Evolutionary conservation across 2,329 filamentous ascomycete species (phyloP).

Genomic region (Diaporthe vexans): DNA sequence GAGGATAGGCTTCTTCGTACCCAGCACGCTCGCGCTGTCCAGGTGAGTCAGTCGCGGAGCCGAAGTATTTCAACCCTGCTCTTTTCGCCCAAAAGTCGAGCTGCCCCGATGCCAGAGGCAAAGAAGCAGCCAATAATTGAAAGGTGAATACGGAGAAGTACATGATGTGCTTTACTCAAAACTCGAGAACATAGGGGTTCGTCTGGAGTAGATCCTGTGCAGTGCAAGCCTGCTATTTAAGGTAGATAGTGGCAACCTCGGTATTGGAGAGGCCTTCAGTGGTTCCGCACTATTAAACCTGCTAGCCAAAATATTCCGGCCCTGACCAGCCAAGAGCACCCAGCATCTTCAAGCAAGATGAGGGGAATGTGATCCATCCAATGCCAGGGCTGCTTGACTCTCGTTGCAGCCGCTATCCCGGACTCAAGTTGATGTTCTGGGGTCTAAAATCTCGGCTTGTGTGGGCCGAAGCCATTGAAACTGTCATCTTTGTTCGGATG

Average conservation of each 20-base stretch:
- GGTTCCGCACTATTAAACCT: background rate
- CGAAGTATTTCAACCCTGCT: slow-evolving; percentile 71
- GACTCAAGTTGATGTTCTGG: background rate
- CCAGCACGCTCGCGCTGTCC: slow-evolving; percentile 59
- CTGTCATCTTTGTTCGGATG: background rate
- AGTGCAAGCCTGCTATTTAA: background rate
- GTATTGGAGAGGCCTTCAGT: background rate
- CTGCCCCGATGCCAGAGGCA: slow-evolving; percentile 51
- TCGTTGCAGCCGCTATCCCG: background rate
- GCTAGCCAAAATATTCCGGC: background rate
- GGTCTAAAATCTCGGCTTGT: background rate
- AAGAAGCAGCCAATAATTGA: slow-evolving; percentile 48
- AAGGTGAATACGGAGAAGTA: slow-evolving; percentile 41
- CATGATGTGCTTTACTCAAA: background rate
- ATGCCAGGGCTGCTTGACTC: background rate
- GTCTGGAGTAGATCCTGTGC: background rate
- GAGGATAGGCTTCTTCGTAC: slow-evolving; percentile 61
- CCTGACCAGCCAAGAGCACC: slow-evolving; percentile 1
- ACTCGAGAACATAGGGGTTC: background rate
- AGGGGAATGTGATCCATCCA: slow-evolving; percentile 1
- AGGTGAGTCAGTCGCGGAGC: slow-evolving; percentile 70
- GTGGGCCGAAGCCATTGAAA: background rate
- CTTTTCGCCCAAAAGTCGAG: slow-evolving; percentile 63
- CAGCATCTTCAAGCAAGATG: slow-evolving; percentile 3
- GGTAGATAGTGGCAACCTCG: background rate